Evolutionary conservation across 2,329 filamentous ascomycete species (phyloP), one percentile per base, ranked within the genome.

Genomic region (Exophiala calicioides): DNA sequence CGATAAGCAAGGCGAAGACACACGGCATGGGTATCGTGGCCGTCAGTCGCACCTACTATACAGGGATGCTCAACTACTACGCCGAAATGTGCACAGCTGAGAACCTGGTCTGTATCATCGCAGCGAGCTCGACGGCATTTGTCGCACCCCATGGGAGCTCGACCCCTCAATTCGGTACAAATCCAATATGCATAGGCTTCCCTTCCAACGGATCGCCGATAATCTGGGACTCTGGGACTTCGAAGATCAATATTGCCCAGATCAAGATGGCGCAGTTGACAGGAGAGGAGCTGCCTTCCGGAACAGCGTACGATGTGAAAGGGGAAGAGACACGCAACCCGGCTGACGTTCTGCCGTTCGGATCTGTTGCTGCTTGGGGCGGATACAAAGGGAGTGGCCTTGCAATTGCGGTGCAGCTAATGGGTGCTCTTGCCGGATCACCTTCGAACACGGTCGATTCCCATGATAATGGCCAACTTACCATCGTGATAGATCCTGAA

Each of bases 211-310:
- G 20, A 7, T 29, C 26, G 3, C 50, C 50, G 4, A 38, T 52
- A 21, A 52, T 52, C 35, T 52, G 49, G 32, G 50, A 52, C 27
- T 48, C 49, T 24, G 50, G 50, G 3, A 52, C 50, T 4, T 48
- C 44, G n/a, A 38, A 33, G 9, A 52, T 52, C 50, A 47, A 48
- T 27, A 44, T 48, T 19, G 50, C 50, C 1, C 44, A 52, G 23
- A 41, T 44, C 8, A 29, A 48, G 21, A 30, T 52, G 24, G 50
- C 50, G 0, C 38, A 33, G 29, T 34, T 44, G 15, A 44, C 39
- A 12, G 41, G 41, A 3, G 38, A 47, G 19, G 38, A 44, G 13
- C 36, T 52, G 4, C 50, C 50, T 8, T 29, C 50, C 1, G 45
- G 49, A 19, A 48, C 44, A 9, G 50, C 44, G 7, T 48, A 35